Evolutionary conservation across 2,329 filamentous ascomycete species (phyloP), one percentile per base, ranked within the genome.

Genomic region (Cercospora sp.): DNA sequence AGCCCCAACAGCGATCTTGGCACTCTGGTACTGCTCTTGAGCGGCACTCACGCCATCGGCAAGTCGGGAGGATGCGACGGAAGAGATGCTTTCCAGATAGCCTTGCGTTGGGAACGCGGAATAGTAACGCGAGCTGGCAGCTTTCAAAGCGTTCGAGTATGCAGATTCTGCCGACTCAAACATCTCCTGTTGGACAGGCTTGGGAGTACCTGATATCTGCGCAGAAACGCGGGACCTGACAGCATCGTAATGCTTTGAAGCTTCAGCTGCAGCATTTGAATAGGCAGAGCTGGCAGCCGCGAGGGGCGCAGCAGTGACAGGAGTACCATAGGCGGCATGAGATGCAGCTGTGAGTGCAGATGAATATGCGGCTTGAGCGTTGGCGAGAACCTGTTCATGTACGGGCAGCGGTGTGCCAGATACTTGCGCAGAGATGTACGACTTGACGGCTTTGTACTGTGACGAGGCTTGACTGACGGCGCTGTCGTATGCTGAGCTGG

Each of bases 1-100:
- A 13, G 88, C 84, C 20, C 89, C 87, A 48, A 90, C 82, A 30
- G 88, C 89, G 64, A 88, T 84, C 78, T 89, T 89, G n/a, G 89
- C 89, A 63, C 83, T 87, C 60, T 89, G 85, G 72, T 91, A 91
- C 68, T 93, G 90, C 40, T 89, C 85, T 63, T 90, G 90, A 6
- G 91, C 92, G 76, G 86, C 85, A 63, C 86, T 85, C 5, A 92
- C 82, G n/a, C 90, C 91, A 73, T 92, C 89, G 13, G 87, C 86
- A 18, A 94, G 83, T 65, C 86, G 87, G 30, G 89, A 88, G 0
- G 90, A 86, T 0, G 92, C 92, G 71, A 93, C 86, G 0, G 90
- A 88, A 62, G 85, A 87, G 31, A 89, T 85, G 61, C 65, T 67
- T 31, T 58, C 40, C 10, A 67, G 51, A 30, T 64, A 66, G 8